These are phyloP conservation scores for Tilletiopsis washingtonensis DNA, from an alignment of 1,284 basidiomycete genomes.

Conservation along the genomic window DNA sequence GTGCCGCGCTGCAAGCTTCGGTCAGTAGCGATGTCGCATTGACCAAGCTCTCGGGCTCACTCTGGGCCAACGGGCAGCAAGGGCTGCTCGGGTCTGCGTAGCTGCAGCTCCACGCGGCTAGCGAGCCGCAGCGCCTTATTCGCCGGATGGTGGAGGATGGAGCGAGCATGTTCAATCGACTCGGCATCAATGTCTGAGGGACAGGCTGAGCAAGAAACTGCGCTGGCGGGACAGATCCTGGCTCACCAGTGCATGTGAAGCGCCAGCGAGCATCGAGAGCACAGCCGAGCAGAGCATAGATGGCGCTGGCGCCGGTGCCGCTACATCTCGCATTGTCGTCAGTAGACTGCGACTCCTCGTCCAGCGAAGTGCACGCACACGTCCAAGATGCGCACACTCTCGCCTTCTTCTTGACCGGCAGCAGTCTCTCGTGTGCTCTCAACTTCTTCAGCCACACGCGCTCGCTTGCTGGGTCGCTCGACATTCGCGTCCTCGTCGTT, in stretches of 20 bases:
- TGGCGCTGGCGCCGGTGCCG: constrained; percentile 81
- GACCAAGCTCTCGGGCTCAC: too few relatives aligned
- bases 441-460: too few relatives aligned
- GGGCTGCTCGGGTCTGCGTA: constrained; percentile 30
- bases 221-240: constrained; percentile 13
- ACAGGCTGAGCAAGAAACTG: background rate
- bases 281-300: constrained; percentile 71
- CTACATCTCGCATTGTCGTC: background rate
- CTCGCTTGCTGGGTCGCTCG: background rate
- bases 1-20: background rate
- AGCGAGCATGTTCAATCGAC: constrained; percentile 18
- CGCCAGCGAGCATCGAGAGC: constrained; percentile 16
- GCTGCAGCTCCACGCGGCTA: constrained; percentile 54
- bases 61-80: background rate
- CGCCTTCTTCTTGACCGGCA: too few relatives aligned
- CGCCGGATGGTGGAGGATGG: constrained; percentile 59
- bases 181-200: constrained; percentile 28
- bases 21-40: too few relatives aligned
- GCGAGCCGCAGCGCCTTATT: constrained; percentile 55
- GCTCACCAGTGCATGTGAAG: constrained; percentile 20
- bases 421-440: too few relatives aligned
- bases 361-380: too few relatives aligned
- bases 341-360: background rate
- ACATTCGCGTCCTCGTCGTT: too few relatives aligned
- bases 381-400: constrained; percentile 7